Evolutionary conservation across 805 yeast species (phyloP), one percentile per base, ranked within the genome.

Genomic region (Tetrapisispora namnaoensis): DNA sequence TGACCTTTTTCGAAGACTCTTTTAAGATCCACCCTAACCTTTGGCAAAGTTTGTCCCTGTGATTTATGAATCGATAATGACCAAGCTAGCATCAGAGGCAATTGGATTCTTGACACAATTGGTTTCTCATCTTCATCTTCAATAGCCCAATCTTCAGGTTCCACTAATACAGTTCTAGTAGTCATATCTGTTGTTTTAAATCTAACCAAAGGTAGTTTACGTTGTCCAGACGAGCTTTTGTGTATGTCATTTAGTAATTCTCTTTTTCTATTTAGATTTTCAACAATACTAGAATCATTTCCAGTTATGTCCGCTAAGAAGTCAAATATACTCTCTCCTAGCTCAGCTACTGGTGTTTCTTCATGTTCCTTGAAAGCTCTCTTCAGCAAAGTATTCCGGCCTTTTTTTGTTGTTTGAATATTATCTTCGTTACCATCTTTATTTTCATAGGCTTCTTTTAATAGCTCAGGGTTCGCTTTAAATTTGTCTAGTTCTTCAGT

Each of bases 21-120:
- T 36, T 75, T 71, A 52, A 91, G 72, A 62, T 93, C 95, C 6
- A 91, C 95, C 53, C 76, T 76, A 4, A 86, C 89, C 48, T 77
- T 73, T 4, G 83, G 80, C 41, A 89, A 66, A 0, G 98, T 86
- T 66, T 91, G 90, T 1, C 99, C 99, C 64, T 91, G 99, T 0
- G 97, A 82, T 68, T 93, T 91, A 63, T 93, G 99, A 42, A 93
- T 90, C 0, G 97, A 89, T 41, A 93, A 67, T 0, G 99, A 89
- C 97, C 98, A 93, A 0, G 99, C 95, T n/a, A 90, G 70, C 57
- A 91, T 81, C 47, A 93, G 68, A 0, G 99, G 99, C 2, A 93
- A 56, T 60, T 93, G 99, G 0, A 74, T 71, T 57, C 97, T 72
- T 1, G 83, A 73, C 0, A 86, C 95, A 14, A 87, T 55, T 0